Base-by-base conservation (phyloP, 2,329 filamentous ascomycete species). In the Simplicillium sp. region DNA sequence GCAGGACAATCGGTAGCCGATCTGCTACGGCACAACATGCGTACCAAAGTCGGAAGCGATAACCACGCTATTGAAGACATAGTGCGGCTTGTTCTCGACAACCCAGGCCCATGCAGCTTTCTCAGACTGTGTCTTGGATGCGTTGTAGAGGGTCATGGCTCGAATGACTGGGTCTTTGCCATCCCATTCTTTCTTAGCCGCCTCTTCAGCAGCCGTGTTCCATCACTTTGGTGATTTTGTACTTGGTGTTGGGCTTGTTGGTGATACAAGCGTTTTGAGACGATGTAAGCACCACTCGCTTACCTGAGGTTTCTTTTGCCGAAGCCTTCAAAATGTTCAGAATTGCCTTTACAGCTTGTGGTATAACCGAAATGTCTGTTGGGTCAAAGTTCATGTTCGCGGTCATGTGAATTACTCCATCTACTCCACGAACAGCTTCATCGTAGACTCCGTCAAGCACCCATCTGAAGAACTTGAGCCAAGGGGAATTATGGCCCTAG, bases 51-150 rank as follows among this genome's bases (percentile, higher is more conserved):
- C 28, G 29, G 34, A 5, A 17, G 32, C 28, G 14, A 31, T 29
- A n/a, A 40, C 18, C n/a, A 40, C 17, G 31, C 29, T 40, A 29
- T 40, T 40, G 31, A 34, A 34, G 15, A 40, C 38, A 25, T 34
- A 34, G 15, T 28, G n/a, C 17, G 38, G 38, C 38, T 40, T 34
- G 29, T 40, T 29, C 29, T 40, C 18, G 11, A 9, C 11, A 29
- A 40, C 34, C 15, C 16, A 40, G 4, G 32, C 38, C n/a, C 32
- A 40, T 6, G 29, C 38, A 3, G 29, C 14, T 16, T 34, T 7
- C 29, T 34, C 31, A 4, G 15, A n/a, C 16, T 18, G n/a, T 6
- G 12, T 12, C 17, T 40, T 34, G 7, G 37, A 20, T 13, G n/a
- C 36, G 14, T 17, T 7, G 25, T 38, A 37, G 17, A 37, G 14